Evolutionary conservation across 306 rosid species (phyloP).

Genomic region (Hylodesmum podocarpum): DNA sequence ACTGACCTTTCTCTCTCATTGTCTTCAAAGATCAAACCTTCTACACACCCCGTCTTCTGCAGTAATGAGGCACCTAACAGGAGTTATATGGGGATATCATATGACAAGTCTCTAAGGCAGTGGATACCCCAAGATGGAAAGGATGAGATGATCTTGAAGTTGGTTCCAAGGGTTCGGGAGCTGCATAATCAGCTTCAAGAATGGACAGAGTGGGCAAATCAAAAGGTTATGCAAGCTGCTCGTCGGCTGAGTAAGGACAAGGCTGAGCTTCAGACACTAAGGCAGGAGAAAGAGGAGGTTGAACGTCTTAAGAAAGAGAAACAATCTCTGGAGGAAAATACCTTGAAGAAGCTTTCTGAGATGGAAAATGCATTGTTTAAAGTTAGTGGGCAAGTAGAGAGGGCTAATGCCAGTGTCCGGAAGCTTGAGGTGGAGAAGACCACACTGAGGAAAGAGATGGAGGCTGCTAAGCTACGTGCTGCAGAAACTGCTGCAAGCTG

Average conservation of each 20-base stretch:
- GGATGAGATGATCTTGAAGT: constrained; percentile 70
- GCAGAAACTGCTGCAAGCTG: constrained; percentile 74
- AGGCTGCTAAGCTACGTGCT: constrained; percentile 66
- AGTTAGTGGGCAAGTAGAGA: constrained; percentile 84
- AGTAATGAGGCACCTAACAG: constrained; percentile 42
- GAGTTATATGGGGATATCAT: constrained; percentile 48
- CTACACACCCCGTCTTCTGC: constrained; percentile 35
- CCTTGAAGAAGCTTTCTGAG: constrained; percentile 86
- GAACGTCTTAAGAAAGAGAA: constrained; percentile 78
- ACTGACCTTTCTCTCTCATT: constrained; percentile 80
- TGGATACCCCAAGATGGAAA: constrained; percentile 68
- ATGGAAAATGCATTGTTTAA: constrained; percentile 81
- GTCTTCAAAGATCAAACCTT: constrained; percentile 47
- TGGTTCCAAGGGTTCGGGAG: constrained; percentile 57
- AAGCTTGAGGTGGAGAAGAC: constrained; percentile 79
- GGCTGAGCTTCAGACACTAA: constrained; percentile 69
- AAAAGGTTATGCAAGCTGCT: constrained; percentile 93
- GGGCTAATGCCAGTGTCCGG: constrained; percentile 67
- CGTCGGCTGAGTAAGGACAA: constrained; percentile 83
- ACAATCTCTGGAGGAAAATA: constrained; percentile 71
- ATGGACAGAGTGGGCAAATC: constrained; percentile 92
- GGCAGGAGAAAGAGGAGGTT: constrained; percentile 84
- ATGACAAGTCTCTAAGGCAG: constrained; percentile 49
- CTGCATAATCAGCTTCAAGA: constrained; percentile 74
- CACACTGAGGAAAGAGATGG: constrained; percentile 72